phyloP scores from a whole-genome alignment of 352 stramenopile genomes.

The Peronosclerospora sorghi region DNA sequence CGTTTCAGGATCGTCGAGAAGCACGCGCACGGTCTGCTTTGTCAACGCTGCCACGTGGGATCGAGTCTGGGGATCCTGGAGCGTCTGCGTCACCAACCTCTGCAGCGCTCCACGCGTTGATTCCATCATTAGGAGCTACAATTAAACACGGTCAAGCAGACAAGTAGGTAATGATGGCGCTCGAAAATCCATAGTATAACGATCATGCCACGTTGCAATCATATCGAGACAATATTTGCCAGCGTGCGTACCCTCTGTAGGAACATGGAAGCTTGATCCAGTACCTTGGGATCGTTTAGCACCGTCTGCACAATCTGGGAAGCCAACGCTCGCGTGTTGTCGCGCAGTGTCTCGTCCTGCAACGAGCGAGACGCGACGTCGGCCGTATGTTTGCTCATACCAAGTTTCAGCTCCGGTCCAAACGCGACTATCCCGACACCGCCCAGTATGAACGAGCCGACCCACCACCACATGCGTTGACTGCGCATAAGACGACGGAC shows the following conservation, averaged over 20 bases:
- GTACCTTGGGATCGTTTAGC: constrained; percentile 75
- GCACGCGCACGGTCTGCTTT: constrained; percentile 29
- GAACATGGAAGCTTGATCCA: constrained; percentile 68
- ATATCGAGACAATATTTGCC: constrained; percentile 7
- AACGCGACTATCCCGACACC: constrained; percentile 60
- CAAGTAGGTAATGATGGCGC: constrained; percentile 8
- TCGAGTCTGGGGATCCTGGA: constrained; percentile 51
- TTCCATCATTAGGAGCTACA: constrained; percentile 61
- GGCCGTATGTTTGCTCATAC: constrained; percentile 72
- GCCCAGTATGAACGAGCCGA: constrained; percentile 25
- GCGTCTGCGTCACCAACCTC: constrained; percentile 38
- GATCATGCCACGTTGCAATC: constrained; percentile 8
- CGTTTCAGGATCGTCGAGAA: constrained; percentile 50
- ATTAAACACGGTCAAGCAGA: neutral
- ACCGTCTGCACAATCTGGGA: constrained; percentile 83
- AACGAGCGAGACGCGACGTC: constrained; percentile 74
- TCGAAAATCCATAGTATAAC: constrained; percentile 3
- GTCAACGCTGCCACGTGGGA: constrained; percentile 36
- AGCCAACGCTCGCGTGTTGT: constrained; percentile 59
- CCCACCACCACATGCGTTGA: constrained; percentile 49
- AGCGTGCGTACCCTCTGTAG: constrained; percentile 37
- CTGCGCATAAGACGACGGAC: constrained; percentile 29
- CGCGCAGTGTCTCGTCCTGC: constrained; percentile 72
- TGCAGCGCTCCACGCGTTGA: constrained; percentile 42
- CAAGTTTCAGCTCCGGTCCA: constrained; percentile 59